Conservation (phyloP, 2,329 filamentous ascomycete genomes). For the Colletotrichum siamense region DNA sequence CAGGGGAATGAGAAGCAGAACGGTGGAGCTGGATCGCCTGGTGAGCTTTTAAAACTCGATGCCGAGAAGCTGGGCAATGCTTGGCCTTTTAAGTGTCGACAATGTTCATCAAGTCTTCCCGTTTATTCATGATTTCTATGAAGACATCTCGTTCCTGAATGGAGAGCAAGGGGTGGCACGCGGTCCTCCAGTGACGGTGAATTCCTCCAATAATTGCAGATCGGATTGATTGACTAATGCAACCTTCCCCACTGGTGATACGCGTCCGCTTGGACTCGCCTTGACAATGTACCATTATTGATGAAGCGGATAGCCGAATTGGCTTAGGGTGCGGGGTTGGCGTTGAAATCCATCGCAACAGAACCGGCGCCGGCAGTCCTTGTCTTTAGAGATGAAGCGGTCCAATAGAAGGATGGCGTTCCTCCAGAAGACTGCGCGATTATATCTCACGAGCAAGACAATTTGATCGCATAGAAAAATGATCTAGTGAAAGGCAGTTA, state of each 20-base stretch:
- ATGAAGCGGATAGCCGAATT: neutral
- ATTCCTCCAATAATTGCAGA: conserved; percentile 1
- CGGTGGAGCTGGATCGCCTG: neutral
- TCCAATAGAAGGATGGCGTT: neutral
- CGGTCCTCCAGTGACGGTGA: neutral
- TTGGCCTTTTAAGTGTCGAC: neutral
- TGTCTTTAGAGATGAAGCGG: neutral
- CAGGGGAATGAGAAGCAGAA: neutral
- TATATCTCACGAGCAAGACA: neutral
- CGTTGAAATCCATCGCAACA: neutral
- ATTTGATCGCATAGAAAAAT: neutral
- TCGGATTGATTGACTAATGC: neutral
- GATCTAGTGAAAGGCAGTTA: neutral
- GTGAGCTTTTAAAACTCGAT: too few relatives aligned
- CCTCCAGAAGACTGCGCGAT: neutral
- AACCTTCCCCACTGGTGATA: neutral
- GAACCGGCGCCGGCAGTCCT: neutral
- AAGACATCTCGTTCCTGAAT: neutral
- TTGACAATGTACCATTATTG: neutral
- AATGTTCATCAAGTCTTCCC: neutral
- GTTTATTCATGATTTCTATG: neutral
- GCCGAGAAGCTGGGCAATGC: neutral
- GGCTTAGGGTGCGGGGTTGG: neutral
- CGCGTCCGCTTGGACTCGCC: neutral
- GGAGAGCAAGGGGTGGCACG: neutral